These are phyloP conservation scores for Diaporthe capsici DNA, from an alignment of 2,329 filamentous ascomycete genomes.

Conservation along the genomic window DNA sequence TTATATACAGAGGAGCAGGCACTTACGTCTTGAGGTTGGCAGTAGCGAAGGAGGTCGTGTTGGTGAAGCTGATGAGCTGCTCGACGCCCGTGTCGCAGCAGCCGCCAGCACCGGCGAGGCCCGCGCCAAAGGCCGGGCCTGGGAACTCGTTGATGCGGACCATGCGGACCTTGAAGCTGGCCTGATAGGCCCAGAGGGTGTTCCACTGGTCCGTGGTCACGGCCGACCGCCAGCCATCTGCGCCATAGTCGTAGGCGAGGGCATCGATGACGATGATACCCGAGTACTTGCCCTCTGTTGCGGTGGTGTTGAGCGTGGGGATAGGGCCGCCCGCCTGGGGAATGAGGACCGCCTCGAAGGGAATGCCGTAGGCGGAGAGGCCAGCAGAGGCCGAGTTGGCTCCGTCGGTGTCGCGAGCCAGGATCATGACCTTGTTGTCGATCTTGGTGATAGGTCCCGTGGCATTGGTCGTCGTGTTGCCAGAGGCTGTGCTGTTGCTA, in stretches of 20 bases:
- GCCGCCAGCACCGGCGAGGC: not conserved
- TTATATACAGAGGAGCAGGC: too few species aligned
- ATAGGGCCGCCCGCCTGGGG: not conserved
- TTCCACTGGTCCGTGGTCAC: not conserved
- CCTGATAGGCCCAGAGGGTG: not conserved
- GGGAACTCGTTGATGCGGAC: conserved; percentile 19
- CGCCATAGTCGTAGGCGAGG: not conserved
- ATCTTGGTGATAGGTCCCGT: not conserved
- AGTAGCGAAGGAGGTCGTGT: not conserved
- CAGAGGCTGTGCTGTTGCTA: not conserved
- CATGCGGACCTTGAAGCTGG: conserved; percentile 21
- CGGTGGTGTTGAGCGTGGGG: not conserved
- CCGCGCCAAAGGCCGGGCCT: not conserved
- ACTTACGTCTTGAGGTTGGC: conserved; percentile 18
- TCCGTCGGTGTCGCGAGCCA: conserved; percentile 7
- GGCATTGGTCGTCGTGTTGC: not conserved
- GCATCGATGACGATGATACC: conserved; percentile 16
- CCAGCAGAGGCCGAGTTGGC: not conserved
- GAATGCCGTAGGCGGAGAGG: not conserved
- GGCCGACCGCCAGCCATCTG: conserved; percentile 1
- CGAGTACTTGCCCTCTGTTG: conserved; percentile 12
- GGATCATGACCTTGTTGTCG: conserved; percentile 13
- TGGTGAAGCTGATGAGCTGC: conserved; percentile 24
- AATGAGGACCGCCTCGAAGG: not conserved
- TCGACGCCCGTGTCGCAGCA: conserved; percentile 15